A percentile compares a stretch with the other conserved stretches of the same genome.
Conservation (phyloP, 768 basidiomycete genomes). For the Hygrocybe coccinea region DNA sequence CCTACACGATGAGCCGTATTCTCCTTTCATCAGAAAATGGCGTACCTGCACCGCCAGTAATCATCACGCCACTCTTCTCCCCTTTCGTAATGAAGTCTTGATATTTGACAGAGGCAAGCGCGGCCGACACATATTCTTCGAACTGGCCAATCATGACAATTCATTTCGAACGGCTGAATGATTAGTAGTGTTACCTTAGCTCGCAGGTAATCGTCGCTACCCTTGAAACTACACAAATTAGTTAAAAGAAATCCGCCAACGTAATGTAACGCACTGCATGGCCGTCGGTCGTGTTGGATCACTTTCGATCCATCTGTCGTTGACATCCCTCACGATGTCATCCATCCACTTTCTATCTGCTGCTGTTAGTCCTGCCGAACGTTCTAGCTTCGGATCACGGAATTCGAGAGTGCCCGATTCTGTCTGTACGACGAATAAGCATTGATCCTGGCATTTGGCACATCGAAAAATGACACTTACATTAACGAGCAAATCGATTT, state of each 20-base stretch:
- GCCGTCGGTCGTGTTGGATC: slow-evolving; percentile 52
- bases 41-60: slow-evolving; percentile 58
- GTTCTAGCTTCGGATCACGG: slow-evolving; percentile 74
- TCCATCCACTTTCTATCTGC: slow-evolving; percentile 99
- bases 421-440: slow-evolving; percentile 44
- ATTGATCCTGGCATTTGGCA: background rate
- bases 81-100: slow-evolving; percentile 76
- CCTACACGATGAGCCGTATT: slow-evolving; percentile 31
- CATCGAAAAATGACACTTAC: slow-evolving; percentile 37
- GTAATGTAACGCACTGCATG: slow-evolving; percentile 54
- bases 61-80: slow-evolving; percentile 57
- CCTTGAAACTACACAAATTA: slow-evolving; percentile 66
- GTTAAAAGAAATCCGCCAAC: slow-evolving; percentile 3
- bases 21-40: background rate
- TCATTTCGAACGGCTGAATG: background rate
- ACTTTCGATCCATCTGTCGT: slow-evolving; percentile 67
- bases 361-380: slow-evolving; percentile 73
- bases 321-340: slow-evolving; percentile 83
- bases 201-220: slow-evolving; percentile 92
- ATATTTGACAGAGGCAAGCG: slow-evolving; percentile 85
- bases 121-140: slow-evolving; percentile 90
- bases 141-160: slow-evolving; percentile 43
- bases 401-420: slow-evolving; percentile 87
- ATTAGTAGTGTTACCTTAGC: slow-evolving; percentile 52
- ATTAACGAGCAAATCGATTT: slow-evolving; percentile 87